Base-by-base conservation (phyloP, 345 rosid genomes). In the Anacardium occidentale region DNA sequence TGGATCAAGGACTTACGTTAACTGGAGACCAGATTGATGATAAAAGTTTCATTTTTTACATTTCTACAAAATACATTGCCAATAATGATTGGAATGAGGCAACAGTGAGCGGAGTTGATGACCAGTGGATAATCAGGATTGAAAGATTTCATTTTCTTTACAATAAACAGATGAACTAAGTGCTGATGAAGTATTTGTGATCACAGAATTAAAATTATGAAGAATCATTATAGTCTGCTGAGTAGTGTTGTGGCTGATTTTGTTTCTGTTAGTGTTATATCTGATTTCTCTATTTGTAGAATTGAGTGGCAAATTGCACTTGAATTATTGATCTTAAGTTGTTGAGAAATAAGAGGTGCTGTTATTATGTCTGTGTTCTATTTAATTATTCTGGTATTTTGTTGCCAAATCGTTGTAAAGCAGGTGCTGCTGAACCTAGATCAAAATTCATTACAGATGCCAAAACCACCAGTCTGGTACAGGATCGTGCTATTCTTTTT, bases 381-480 rank as follows among this genome's bases (percentile, higher is more conserved):
- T n/a, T 54, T 54, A 21, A 47, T 54, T 54, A 54, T 54, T 54
- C 59, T 54, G 59, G 25, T 54, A 22, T 6, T 54, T n/a, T 47
- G 40, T 37, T 37, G 40, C 15, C 51, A 4, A 10, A 7, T 47
- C 11, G 51, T 76, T 64, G 57, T 71, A 79, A 65, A 74, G 80
- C 81, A 84, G 83, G 70, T 71, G 15, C 77, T 72, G 18, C 54
- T 47, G 68, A 60, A 22, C 62, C 11, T 72, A 75, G 82, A 79
- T 42, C 77, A 47, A 80, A 80, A 61, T 18, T 68, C 32, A 73
- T 21, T n/a, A 45, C 74, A 47, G 74, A 75, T 47, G 71, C 69
- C 24, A 71, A 75, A 32, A 42, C 74, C 68, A 67, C 78, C 68
- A 62, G 26, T 78, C 75, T 72, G 86, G 95, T 89, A 82, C 13